Base-by-base conservation (phyloP, 345 rosid species). In the Erucastrum elatum region DNA sequence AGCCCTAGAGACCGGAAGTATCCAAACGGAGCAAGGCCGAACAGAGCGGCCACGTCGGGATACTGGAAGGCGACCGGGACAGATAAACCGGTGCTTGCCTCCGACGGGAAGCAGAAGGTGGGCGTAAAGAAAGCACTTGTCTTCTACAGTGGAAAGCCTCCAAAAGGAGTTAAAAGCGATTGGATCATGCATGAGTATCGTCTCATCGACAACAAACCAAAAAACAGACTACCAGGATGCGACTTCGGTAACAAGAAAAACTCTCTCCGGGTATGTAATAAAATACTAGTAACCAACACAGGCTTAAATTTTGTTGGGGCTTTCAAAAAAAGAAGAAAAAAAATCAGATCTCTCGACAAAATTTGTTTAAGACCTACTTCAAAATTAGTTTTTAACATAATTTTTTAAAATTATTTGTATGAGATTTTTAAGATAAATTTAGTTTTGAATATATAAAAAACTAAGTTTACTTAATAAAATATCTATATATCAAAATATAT, bases 181-280 rank as follows among this genome's bases (percentile, higher is more conserved):
- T 95, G 99, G 99, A 93, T 95, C 84, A 95, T 95, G 99, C 99
- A 95, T 77, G 99, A 95, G 80, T 95, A 95, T 75, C 87, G 99
- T 29, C 93, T 95, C 74, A 74, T 84, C 7, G 92, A 90, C 10
- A 88, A 63, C 75, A 93, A 90, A 82, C 87, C 82, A 34, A 95
- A 91, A 11, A 91, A 90, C 4, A 89, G 90, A 34, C 83, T 76
- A 1, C 83, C 80, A n/a, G 83, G 65, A 0, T 92, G 79, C 76
- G 93, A 90, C 84, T 80, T 86, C 67, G 88, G 86, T 73, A 88
- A 86, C 86, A 92, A 87, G 87, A 92, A 87, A 79, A 89, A 88
- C 84, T 95, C 98, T 8, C 82, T 90, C 17, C 82, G 99, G 88
- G 98, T 44, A 44, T 44, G 53, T 44, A 44, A 44, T 44, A 44